A percentile compares a stretch with the other conserved stretches of the same genome.
Evolutionary conservation across 202 grass and related monocot genomes (phyloP).

Genomic region (Setaria viridis): DNA sequence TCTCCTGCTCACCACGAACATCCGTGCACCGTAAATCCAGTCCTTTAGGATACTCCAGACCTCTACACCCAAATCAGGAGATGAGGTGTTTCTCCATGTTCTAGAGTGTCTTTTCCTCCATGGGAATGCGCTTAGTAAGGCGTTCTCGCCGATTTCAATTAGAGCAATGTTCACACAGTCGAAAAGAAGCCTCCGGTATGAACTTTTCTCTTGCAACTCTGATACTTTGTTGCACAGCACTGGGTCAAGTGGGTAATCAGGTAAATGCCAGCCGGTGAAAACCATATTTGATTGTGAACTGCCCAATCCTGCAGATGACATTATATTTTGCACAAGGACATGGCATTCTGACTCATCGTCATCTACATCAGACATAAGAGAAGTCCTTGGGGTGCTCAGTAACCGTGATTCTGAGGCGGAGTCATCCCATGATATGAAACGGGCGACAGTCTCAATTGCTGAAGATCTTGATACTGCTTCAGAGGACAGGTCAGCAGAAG

Average conservation of each 20-base stretch:
- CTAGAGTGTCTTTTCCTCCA: constrained; percentile 43
- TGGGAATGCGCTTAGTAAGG: constrained; percentile 57
- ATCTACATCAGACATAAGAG: constrained; percentile 43
- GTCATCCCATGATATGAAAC: constrained; percentile 78
- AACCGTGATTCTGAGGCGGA: constrained; percentile 35
- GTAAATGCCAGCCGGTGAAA: constrained; percentile 70
- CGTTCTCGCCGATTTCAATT: constrained; percentile 62
- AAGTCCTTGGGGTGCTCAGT: constrained; percentile 8
- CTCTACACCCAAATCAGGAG: constrained; percentile 41
- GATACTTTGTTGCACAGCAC: constrained; percentile 62
- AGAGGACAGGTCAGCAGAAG: constrained; percentile 35
- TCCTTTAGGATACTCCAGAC: constrained; percentile 76
- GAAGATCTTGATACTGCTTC: constrained; percentile 67
- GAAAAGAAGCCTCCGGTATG: constrained; percentile 69
- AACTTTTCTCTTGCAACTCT: constrained; percentile 58
- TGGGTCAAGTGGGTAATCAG: constrained; percentile 73
- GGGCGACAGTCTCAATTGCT: constrained; percentile 55
- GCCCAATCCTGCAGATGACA: constrained; percentile 66
- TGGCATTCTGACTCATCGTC: constrained; percentile 62
- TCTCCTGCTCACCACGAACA: constrained; percentile 49
- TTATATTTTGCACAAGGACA: constrained; percentile 70
- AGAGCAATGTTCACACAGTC: constrained; percentile 85
- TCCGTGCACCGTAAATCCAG: constrained; percentile 53
- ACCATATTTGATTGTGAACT: constrained; percentile 39
- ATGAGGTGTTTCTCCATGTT: constrained; percentile 32